Conservation (phyloP, 1,284 basidiomycete genomes). For the Cronartium ribicola region DNA sequence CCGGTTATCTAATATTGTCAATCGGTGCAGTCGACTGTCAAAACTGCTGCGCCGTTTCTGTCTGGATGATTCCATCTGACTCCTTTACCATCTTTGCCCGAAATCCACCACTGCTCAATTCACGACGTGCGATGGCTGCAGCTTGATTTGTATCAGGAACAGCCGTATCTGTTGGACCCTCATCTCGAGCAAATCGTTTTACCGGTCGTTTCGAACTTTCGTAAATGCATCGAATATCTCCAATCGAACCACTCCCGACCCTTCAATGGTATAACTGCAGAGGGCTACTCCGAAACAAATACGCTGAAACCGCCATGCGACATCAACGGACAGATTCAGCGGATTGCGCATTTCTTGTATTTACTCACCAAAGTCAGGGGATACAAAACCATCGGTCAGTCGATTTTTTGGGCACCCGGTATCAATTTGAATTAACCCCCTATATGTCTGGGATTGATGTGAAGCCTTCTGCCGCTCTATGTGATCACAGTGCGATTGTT, state of each 20-base stretch:
- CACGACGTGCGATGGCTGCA: slow-evolving; percentile 50
- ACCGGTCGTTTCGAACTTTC: slow-evolving; percentile 69
- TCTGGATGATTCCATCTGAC: too few species aligned
- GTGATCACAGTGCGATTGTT: slow-evolving; percentile 71
- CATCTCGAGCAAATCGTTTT: slow-evolving; percentile 74
- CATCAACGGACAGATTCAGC: slow-evolving; percentile 52
- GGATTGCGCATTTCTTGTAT: slow-evolving; percentile 68
- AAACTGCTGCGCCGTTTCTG: neutral
- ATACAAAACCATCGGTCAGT: slow-evolving; percentile 83
- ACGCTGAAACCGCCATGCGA: slow-evolving; percentile 36
- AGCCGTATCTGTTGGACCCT: slow-evolving; percentile 92
- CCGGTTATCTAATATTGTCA: neutral
- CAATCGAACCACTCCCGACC: slow-evolving; percentile 49
- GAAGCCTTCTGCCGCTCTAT: neutral
- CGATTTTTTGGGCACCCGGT: too few species aligned
- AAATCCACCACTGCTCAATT: neutral
- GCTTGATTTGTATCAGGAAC: slow-evolving; percentile 88
- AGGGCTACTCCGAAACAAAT: neutral
- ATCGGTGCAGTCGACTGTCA: neutral
- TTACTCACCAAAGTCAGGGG: slow-evolving; percentile 83
- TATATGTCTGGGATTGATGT: too few species aligned
- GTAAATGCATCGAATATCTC: slow-evolving; percentile 58
- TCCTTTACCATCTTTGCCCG: slow-evolving; percentile 12
- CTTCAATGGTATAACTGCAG: slow-evolving; percentile 40
- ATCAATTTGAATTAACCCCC: too few species aligned